A percentile compares a stretch with the other conserved stretches of the same genome.
These are phyloP conservation scores for Sherardia arvensis DNA, from an alignment of 257 asterid genomes.

Conservation along the genomic window DNA sequence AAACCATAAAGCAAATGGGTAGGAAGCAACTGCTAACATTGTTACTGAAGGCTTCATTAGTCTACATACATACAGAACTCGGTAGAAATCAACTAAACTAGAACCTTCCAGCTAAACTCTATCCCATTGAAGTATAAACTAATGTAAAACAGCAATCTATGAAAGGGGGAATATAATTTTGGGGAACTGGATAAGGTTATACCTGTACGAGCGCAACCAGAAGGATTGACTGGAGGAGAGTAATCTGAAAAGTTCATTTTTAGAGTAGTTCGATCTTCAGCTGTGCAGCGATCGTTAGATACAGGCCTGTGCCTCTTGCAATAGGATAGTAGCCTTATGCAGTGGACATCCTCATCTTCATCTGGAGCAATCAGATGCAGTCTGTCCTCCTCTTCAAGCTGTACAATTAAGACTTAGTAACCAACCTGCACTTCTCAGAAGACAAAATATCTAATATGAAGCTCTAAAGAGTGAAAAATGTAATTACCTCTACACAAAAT, in stretches of 20 bases:
- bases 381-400: slow-evolving; percentile 89
- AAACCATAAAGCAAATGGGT: background rate
- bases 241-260: slow-evolving; percentile 46
- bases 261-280: slow-evolving; percentile 36
- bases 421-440: background rate
- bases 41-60: background rate
- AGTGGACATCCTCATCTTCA: slow-evolving; percentile 82
- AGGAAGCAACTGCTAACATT: background rate
- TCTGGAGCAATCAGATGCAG: slow-evolving; percentile 56
- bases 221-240: slow-evolving; percentile 59
- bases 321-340: slow-evolving; percentile 85
- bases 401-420: slow-evolving; percentile 11
- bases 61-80: background rate
- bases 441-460: background rate
- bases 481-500: slow-evolving; percentile 82
- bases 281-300: slow-evolving; percentile 48
- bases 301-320: slow-evolving; percentile 82
- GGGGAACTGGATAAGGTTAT: slow-evolving; percentile 13
- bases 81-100: background rate
- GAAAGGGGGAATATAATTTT: background rate
- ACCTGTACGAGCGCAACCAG: slow-evolving; percentile 98
- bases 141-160: background rate
- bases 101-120: background rate
- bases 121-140: background rate
- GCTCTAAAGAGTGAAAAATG: background rate